Conservation (phyloP, 495 filamentous ascomycete genomes). For the Copromyces sp. region DNA sequence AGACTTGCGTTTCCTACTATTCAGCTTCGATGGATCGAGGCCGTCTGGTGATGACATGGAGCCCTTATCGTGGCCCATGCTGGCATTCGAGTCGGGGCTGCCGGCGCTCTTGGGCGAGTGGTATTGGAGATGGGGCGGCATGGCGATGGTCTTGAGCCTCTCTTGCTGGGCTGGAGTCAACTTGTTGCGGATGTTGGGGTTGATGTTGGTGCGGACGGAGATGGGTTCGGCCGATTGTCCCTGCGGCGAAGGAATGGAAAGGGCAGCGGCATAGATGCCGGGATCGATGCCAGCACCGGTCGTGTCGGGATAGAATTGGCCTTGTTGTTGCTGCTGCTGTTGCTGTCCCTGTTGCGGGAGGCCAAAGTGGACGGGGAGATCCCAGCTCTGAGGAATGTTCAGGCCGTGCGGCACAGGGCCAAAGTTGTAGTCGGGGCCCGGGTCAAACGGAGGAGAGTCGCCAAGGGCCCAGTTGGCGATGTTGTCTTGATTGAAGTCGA, state of each 20-base stretch:
- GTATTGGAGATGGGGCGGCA: conserved; percentile 46
- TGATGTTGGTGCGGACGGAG: conserved; percentile 6
- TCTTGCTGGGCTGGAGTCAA: conserved; percentile 45
- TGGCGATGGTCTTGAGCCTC: conserved; percentile 43
- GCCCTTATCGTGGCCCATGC: conserved; percentile 28
- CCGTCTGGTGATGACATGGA: conserved; percentile 38
- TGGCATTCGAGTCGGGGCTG: conserved; percentile 35
- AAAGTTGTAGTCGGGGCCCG: conserved; percentile 14
- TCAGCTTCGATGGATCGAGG: conserved; percentile 35
- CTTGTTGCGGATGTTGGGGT: conserved; percentile 20
- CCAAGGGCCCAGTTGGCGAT: conserved; percentile 32
- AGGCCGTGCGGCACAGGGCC: not conserved
- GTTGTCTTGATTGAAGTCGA: conserved; percentile 19
- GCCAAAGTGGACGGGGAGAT: conserved; percentile 19
- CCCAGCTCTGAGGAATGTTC: conserved; percentile 14
- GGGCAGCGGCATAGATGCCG: conserved; percentile 3
- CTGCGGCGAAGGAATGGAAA: conserved; percentile 3
- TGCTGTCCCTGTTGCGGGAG: conserved; percentile 22
- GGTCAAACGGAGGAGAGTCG: conserved; percentile 36
- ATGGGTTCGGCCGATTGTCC: conserved; percentile 4
- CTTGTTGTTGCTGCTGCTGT: conserved; percentile 19
- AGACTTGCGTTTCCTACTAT: conserved; percentile 53
- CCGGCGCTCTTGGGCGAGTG: conserved; percentile 42
- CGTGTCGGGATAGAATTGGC: conserved; percentile 12
- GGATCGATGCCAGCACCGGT: conserved; percentile 7